Conservation (phyloP, 768 basidiomycete genomes). For the Lactarius pseudohatsudake region DNA sequence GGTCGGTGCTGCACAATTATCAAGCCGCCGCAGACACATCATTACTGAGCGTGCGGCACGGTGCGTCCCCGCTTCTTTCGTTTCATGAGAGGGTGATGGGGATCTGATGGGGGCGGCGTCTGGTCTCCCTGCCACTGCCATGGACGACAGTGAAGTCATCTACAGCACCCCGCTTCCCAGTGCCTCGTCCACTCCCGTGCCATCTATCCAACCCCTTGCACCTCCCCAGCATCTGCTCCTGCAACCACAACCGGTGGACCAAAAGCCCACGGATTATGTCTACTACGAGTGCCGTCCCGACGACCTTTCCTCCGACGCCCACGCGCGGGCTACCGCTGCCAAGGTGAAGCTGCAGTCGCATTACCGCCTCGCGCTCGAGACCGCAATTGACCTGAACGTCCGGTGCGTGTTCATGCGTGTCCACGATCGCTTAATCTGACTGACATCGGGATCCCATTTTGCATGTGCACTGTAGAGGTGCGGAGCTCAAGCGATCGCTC, state of each 20-base stretch:
- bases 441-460: not conserved
- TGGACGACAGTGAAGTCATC: constrained; percentile 24
- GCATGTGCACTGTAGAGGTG: constrained; percentile 55
- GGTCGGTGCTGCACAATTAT: too few relatives aligned
- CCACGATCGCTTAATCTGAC: not conserved
- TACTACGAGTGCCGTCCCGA: constrained; percentile 83
- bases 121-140: not conserved
- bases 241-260: constrained; percentile 4
- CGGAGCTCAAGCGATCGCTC: constrained; percentile 80
- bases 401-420: constrained; percentile 49
- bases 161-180: constrained; percentile 28
- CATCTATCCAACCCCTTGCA: not conserved
- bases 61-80: too few relatives aligned
- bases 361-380: constrained; percentile 95
- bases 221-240: not conserved
- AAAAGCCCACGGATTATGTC: constrained; percentile 75
- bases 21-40: too few relatives aligned
- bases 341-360: constrained; percentile 95
- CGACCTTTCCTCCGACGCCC: constrained; percentile 75
- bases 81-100: too few relatives aligned
- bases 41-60: too few relatives aligned
- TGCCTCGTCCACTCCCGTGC: not conserved
- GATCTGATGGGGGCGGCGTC: too few relatives aligned
- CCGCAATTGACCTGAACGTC: constrained; percentile 89
- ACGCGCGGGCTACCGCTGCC: constrained; percentile 83